Evolutionary conservation across 108 stramenopile genomes (phyloP).

Genomic region (Nitzschia putrida): DNA sequence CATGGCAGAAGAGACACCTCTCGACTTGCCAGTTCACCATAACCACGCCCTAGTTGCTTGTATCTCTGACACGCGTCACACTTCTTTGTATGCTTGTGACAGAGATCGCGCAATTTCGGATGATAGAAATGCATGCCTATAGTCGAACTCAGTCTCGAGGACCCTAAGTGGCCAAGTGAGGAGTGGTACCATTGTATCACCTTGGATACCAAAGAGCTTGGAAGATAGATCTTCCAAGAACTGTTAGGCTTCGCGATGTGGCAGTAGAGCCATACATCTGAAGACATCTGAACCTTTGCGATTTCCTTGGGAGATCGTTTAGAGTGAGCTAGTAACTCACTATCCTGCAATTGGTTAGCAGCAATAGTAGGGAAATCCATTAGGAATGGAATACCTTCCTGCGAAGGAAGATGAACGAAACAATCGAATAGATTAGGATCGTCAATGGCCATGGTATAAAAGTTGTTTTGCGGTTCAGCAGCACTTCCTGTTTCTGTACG

Average conservation of each 20-base stretch:
- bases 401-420: slow-evolving; percentile 22
- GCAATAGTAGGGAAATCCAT: slow-evolving; percentile 5
- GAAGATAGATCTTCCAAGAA: slow-evolving; percentile 23
- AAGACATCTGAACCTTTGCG: not conserved
- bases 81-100: not conserved
- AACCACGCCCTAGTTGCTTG: slow-evolving; percentile 21
- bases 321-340: slow-evolving; percentile 5
- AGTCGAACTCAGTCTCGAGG: not conserved
- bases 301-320: slow-evolving; percentile 10
- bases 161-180: not conserved
- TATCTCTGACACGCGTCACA: slow-evolving; percentile 23
- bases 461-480: no score
- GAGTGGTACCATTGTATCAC: slow-evolving; percentile 4
- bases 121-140: no score
- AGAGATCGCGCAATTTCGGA: no score
- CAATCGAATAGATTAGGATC: slow-evolving; percentile 16
- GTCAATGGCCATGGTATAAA: not conserved
- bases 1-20: slow-evolving; percentile 24
- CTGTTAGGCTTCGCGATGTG: not conserved
- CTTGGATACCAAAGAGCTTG: not conserved
- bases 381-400: slow-evolving; percentile 7
- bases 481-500: no score
- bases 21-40: slow-evolving; percentile 31
- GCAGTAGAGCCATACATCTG: not conserved
- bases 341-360: slow-evolving; percentile 18